Conservation (phyloP, 352 stramenopile species). For the Phytopythium delawarense region DNA sequence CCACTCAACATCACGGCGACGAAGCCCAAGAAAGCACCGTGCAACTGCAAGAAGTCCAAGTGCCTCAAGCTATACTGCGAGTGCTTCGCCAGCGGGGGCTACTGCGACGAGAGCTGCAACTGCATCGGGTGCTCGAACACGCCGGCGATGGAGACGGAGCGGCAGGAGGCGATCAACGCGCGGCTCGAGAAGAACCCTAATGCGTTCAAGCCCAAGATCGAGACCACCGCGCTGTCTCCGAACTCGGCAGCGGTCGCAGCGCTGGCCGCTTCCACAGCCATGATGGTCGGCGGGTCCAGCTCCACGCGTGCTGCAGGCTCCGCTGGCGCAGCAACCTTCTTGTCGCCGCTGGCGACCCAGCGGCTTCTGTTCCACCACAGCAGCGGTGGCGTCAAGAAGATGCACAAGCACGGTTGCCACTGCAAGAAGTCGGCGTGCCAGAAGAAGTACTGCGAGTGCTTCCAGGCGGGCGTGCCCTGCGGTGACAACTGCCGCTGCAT, state of each 20-base stretch:
- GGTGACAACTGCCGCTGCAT: constrained; percentile 89
- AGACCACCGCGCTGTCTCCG: constrained; percentile 15
- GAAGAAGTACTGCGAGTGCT: constrained; percentile 99
- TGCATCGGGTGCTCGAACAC: constrained; percentile 92
- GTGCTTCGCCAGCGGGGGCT: constrained; percentile 91
- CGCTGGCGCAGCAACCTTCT: constrained; percentile 6
- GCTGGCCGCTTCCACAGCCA: constrained; percentile 7
- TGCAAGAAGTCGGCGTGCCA: constrained; percentile 96
- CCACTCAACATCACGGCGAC: constrained; percentile 5
- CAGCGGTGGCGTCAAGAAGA: constrained; percentile 42
- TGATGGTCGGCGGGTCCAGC: constrained; percentile 3
- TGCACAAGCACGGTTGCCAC: constrained; percentile 95
- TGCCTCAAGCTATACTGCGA: constrained; percentile 98
- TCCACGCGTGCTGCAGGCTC: background rate
- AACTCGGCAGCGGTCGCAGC: constrained; percentile 13
- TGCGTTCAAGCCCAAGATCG: constrained; percentile 96
- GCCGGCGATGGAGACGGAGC: constrained; percentile 48
- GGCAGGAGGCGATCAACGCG: constrained; percentile 82
- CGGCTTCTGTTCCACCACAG: constrained; percentile 11
- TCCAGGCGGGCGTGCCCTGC: constrained; percentile 86
- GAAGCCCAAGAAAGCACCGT: constrained; percentile 66
- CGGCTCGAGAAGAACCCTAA: constrained; percentile 93
- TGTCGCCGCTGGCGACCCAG: constrained; percentile 18
- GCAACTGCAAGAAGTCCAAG: constrained; percentile 98
- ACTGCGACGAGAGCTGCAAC: constrained; percentile 92